Evolutionary conservation across 768 basidiomycete genomes (phyloP).

Genomic region (Tulasnella sp.): DNA sequence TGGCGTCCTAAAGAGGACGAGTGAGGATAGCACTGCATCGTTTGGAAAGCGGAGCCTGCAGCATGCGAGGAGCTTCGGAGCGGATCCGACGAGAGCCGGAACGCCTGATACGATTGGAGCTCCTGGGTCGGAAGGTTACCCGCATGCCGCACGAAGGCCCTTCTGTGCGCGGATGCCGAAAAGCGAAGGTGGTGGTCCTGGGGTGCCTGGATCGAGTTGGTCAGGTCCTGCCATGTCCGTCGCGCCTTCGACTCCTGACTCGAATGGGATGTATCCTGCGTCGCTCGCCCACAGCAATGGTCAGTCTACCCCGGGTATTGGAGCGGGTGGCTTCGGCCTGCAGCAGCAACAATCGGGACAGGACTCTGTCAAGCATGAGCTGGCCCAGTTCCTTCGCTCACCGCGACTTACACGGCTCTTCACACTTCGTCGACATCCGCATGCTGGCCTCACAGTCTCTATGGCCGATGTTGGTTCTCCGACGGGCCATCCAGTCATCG

Average conservation of each 20-base stretch:
- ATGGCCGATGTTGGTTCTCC: conserved; percentile 86
- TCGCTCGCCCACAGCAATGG: too few species aligned
- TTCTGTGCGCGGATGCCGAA: not conserved
- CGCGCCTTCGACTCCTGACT: not conserved
- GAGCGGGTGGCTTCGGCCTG: not conserved
- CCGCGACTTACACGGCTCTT: conserved; percentile 73
- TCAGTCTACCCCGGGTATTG: conserved; percentile 1
- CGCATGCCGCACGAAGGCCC: too few species aligned
- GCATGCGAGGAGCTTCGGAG: conserved; percentile 9
- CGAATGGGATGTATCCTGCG: too few species aligned
- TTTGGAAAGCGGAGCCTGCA: not conserved
- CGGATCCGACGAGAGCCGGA: not conserved
- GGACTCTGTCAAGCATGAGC: conserved; percentile 40
- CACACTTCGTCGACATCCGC: conserved; percentile 66
- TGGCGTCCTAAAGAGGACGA: not conserved
- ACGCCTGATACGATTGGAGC: too few species aligned
- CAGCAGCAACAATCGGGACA: conserved; percentile 29
- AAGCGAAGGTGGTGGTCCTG: not conserved
- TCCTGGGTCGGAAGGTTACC: too few species aligned
- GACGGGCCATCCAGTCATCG: conserved; percentile 76
- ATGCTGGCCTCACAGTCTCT: conserved; percentile 74
- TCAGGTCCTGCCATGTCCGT: not conserved
- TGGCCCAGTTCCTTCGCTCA: conserved; percentile 82
- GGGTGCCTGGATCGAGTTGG: not conserved
- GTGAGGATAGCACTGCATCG: not conserved